These are phyloP conservation scores for Lactarius psammicola DNA, from an alignment of 768 basidiomycete genomes.

Conservation along the genomic window DNA sequence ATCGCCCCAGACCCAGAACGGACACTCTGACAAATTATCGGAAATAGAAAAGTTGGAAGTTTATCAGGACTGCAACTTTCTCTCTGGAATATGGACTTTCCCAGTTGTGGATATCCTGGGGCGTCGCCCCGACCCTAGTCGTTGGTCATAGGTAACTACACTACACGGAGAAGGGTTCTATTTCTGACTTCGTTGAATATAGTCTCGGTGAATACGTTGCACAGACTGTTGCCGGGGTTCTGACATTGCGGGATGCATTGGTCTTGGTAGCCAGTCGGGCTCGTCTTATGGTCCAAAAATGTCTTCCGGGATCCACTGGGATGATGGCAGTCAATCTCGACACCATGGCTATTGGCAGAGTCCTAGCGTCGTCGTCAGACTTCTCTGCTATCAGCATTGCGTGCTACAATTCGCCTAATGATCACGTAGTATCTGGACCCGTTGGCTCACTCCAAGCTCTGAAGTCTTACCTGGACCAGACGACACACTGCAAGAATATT, in stretches of 20 bases:
- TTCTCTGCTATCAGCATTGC: slow-evolving; percentile 49
- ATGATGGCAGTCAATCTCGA: slow-evolving; percentile 59
- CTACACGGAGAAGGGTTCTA: slow-evolving; percentile 5
- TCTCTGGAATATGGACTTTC: slow-evolving; percentile 62
- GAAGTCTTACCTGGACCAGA: slow-evolving; percentile 40
- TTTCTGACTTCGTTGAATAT: slow-evolving; percentile 12
- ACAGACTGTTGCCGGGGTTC: slow-evolving; percentile 58
- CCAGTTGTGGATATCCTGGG: slow-evolving; percentile 68
- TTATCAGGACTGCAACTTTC: slow-evolving; percentile 55
- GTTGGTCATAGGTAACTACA: slow-evolving; percentile 66
- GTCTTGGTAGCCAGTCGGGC: slow-evolving; percentile 56
- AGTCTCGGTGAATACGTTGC: slow-evolving; percentile 79
- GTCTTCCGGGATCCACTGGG: slow-evolving; percentile 45
- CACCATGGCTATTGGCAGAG: slow-evolving; percentile 36
- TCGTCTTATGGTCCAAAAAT: slow-evolving; percentile 53
- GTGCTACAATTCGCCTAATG: slow-evolving; percentile 57
- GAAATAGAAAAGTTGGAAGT: slow-evolving; percentile 44
- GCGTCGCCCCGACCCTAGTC: slow-evolving; percentile 56
- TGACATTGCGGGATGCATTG: slow-evolving; percentile 57
- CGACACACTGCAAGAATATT: slow-evolving; percentile 40
- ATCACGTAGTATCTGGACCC: slow-evolving; percentile 62
- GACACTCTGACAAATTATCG: slow-evolving; percentile 29
- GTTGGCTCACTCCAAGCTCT: slow-evolving; percentile 44
- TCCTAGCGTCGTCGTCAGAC: slow-evolving; percentile 36
- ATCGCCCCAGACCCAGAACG: slow-evolving; percentile 32